Evolutionary conservation across 2,329 filamentous ascomycete species (phyloP).

Genomic region (Pestalotiopsis sp.): DNA sequence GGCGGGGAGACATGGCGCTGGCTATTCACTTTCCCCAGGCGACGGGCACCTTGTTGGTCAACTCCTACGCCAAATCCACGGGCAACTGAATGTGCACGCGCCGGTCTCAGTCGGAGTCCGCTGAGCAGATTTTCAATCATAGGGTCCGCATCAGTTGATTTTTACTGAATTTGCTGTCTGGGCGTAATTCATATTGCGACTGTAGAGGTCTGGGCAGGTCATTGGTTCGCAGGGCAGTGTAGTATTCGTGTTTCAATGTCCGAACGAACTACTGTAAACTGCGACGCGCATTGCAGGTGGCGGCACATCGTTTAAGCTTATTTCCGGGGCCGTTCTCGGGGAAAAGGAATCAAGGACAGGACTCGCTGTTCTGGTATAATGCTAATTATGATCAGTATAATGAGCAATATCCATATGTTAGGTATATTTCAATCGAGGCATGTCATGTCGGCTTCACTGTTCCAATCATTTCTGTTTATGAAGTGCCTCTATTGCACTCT

Average conservation of each 20-base stretch:
- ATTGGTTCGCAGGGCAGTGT: background rate
- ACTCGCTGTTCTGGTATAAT: background rate
- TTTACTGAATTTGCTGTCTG: background rate
- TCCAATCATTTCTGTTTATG: too few relatives aligned
- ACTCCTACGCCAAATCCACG: background rate
- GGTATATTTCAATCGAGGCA: too few relatives aligned
- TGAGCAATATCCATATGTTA: too few relatives aligned
- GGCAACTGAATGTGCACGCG: constrained; percentile 1
- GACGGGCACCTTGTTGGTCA: background rate
- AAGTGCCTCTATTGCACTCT: too few relatives aligned
- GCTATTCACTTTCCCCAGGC: background rate
- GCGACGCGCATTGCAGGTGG: background rate
- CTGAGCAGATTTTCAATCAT: background rate
- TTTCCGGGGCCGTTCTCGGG: background rate
- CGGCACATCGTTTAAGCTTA: background rate
- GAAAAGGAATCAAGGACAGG: background rate
- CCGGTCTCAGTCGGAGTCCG: constrained; percentile 14
- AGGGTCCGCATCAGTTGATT: background rate
- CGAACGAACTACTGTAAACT: background rate
- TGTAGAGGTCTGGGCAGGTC: background rate
- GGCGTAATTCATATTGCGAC: background rate
- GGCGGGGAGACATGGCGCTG: background rate
- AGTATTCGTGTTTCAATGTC: background rate
- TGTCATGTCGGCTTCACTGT: too few relatives aligned
- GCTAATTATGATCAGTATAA: too few relatives aligned